phyloP scores from a whole-genome alignment of 495 filamentous ascomycete genomes.

The Talaromyces stipitatus region DNA sequence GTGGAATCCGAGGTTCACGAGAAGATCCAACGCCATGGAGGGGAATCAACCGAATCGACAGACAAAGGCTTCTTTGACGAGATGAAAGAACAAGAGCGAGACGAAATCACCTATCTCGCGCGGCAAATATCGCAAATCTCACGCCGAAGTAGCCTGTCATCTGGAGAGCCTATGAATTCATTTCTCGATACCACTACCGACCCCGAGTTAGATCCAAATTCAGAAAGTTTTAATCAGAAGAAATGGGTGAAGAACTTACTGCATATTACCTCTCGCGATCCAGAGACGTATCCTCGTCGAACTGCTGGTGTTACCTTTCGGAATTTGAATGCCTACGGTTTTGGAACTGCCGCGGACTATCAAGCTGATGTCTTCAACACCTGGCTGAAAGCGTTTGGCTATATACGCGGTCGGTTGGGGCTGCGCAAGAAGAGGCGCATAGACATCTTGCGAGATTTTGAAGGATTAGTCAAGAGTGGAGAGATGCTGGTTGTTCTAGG shows the following conservation, averaged over 20 bases:
- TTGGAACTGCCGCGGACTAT: conserved; percentile 12
- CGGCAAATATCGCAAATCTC: conserved; percentile 34
- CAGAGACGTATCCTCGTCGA: conserved; percentile 11
- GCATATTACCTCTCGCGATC: conserved; percentile 34
- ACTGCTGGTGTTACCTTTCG: conserved; percentile 15
- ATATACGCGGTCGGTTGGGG: conserved; percentile 41
- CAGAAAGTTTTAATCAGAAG: conserved; percentile 33
- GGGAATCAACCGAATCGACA: background rate
- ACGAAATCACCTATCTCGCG: conserved; percentile 32
- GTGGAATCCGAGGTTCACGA: background rate
- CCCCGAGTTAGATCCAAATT: conserved; percentile 35
- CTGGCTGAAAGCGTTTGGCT: conserved; percentile 46
- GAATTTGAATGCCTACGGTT: conserved; percentile 16
- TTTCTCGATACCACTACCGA: conserved; percentile 32
- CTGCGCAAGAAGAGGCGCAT: conserved; percentile 51
- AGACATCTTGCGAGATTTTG: conserved; percentile 67
- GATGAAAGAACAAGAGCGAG: conserved; percentile 17
- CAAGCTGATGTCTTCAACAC: conserved; percentile 22
- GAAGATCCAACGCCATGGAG: background rate
- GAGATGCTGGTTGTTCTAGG: conserved; percentile 80
- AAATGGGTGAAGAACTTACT: conserved; percentile 41
- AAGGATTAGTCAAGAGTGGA: conserved; percentile 63
- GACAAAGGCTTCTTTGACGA: conserved; percentile 7
- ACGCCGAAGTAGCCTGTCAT: conserved; percentile 13
- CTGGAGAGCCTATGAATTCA: conserved; percentile 30